A percentile compares a stretch with the other conserved stretches of the same genome.
Evolutionary conservation across 441 rosid genomes (phyloP).

Genomic region (Populus hybrid): DNA sequence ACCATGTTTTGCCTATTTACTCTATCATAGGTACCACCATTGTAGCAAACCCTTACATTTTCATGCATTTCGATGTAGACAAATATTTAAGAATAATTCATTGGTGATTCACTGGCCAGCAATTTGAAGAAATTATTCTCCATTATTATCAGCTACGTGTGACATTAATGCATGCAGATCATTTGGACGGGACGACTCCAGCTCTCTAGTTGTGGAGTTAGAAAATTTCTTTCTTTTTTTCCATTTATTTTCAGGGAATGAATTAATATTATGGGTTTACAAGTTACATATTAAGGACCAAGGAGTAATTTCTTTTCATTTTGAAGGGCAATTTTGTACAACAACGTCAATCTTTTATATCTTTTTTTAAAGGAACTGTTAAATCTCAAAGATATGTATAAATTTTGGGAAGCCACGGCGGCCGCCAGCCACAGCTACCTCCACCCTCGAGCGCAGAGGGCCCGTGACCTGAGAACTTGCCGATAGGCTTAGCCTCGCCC

Average conservation of each 20-base stretch:
- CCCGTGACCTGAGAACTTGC: too few relatives aligned
- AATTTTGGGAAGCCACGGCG: too few relatives aligned
- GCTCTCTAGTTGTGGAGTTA: neutral
- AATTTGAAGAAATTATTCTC: neutral
- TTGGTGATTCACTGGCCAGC: neutral
- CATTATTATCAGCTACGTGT: neutral
- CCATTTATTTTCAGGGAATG: too few relatives aligned
- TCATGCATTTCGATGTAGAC: slow-evolving; percentile 1
- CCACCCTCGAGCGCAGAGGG: too few relatives aligned
- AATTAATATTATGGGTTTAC: neutral
- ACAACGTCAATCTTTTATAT: too few relatives aligned
- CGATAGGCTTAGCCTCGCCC: too few relatives aligned
- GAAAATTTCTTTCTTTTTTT: too few relatives aligned
- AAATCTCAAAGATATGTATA: too few relatives aligned
- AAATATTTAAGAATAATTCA: neutral
- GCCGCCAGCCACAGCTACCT: too few relatives aligned
- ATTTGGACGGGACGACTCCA: neutral
- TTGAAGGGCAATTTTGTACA: neutral
- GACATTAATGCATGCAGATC: too few relatives aligned
- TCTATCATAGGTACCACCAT: neutral
- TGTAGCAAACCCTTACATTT: neutral
- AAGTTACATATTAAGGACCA: neutral
- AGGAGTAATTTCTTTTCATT: neutral
- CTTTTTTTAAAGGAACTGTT: too few relatives aligned
- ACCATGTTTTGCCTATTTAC: neutral